Conservation (phyloP, 2,329 filamentous ascomycete species). For the Cryphonectria parasitica region DNA sequence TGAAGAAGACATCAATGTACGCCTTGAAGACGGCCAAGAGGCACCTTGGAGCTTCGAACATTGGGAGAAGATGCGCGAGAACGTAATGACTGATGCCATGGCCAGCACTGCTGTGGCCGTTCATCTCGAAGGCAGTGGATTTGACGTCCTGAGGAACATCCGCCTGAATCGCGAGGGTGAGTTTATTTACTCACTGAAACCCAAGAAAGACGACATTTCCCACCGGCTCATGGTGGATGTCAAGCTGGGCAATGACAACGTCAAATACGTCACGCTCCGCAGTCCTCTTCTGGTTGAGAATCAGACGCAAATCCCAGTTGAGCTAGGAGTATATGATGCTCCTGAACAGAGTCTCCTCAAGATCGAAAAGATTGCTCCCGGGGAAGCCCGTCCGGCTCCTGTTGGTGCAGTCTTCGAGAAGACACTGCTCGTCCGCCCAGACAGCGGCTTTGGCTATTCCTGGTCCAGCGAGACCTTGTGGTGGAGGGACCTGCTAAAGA, state of each 20-base stretch:
- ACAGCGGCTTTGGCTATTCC: slow-evolving; percentile 93
- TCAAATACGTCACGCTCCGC: slow-evolving; percentile 96
- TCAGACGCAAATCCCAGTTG: slow-evolving; percentile 93
- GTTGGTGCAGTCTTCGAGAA: slow-evolving; percentile 92
- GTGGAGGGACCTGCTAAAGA: slow-evolving; percentile 89
- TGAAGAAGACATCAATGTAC: slow-evolving; percentile 73
- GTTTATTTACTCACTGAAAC: slow-evolving; percentile 83
- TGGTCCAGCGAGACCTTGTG: slow-evolving; percentile 91
- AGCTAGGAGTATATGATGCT: slow-evolving; percentile 87
- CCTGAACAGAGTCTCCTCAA: slow-evolving; percentile 89
- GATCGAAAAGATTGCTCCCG: slow-evolving; percentile 95
- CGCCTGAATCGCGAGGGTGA: slow-evolving; percentile 94
- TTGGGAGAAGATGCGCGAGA: slow-evolving; percentile 94
- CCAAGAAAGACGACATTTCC: slow-evolving; percentile 80
- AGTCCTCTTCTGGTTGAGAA: slow-evolving; percentile 94
- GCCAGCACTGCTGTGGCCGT: slow-evolving; percentile 77
- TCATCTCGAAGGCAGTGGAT: slow-evolving; percentile 88
- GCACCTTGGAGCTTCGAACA: slow-evolving; percentile 96
- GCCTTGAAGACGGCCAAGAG: slow-evolving; percentile 86
- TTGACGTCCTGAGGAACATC: slow-evolving; percentile 87
- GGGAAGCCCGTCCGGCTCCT: slow-evolving; percentile 85
- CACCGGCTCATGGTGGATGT: slow-evolving; percentile 94
- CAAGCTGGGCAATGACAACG: slow-evolving; percentile 87
- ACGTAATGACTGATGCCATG: slow-evolving; percentile 79
- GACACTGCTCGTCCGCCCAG: slow-evolving; percentile 83